Evolutionary conservation across 352 stramenopile genomes (phyloP).

Genomic region (Pythium utonaiense): DNA sequence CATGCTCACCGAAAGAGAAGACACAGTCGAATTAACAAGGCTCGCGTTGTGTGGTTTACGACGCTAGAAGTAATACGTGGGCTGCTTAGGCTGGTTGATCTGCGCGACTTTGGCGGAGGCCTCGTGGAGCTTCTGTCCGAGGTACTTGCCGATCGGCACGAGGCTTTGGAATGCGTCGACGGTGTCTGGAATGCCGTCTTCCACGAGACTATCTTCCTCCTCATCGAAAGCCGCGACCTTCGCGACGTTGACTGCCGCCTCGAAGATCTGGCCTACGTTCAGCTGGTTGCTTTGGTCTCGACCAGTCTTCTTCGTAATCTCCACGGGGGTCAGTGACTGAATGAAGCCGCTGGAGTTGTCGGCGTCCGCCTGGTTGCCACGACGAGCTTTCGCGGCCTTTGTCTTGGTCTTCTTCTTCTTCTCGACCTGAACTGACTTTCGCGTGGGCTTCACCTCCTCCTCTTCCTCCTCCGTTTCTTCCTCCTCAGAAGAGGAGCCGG

Average conservation of each 20-base stretch:
- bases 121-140: conserved; percentile 22
- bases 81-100: conserved; percentile 16
- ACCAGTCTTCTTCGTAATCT: conserved; percentile 19
- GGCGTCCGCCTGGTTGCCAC: neutral
- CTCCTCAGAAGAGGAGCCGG: conserved; percentile 4
- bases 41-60: too few species aligned
- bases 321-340: conserved; percentile 11
- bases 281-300: neutral
- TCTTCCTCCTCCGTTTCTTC: conserved; percentile 13
- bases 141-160: conserved; percentile 19
- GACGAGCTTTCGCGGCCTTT: conserved; percentile 4
- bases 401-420: conserved; percentile 8
- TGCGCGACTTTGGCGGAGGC: conserved; percentile 11
- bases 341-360: conserved; percentile 3
- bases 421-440: conserved; percentile 1
- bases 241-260: conserved; percentile 11
- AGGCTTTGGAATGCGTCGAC: conserved; percentile 18
- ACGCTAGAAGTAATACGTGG: conserved; percentile 17
- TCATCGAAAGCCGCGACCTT: conserved; percentile 7
- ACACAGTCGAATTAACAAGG: too few species aligned
- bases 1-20: too few species aligned
- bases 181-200: conserved; percentile 4
- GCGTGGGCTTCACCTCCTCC: neutral
- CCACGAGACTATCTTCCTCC: conserved; percentile 1
- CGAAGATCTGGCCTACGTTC: conserved; percentile 9